Base-by-base conservation (phyloP, 176 grass and related monocot species). In the Carex littledalei region DNA sequence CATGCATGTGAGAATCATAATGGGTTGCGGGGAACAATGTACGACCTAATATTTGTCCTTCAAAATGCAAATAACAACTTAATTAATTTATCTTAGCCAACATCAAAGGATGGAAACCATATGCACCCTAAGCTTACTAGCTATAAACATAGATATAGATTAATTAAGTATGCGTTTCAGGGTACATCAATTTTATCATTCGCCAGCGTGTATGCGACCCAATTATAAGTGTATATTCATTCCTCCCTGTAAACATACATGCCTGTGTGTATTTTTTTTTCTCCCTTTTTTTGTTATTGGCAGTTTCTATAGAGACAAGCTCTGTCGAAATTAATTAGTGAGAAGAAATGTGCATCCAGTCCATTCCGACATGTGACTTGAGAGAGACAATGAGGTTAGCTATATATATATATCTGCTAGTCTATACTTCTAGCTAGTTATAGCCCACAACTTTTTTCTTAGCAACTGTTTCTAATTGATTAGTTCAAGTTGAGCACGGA, bases 1-100 rank as follows among this genome's bases (percentile, higher is more conserved):
- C 45, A 70, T 81, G 74, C 85, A 86, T 86, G 84, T 79, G 85
- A 59, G 73, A 79, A 57, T 60, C 74, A 86, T 86, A 68, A 86
- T 82, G 79, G 77, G 10, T 37, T 34, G 31, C 22, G 60, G 77
- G 77, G 56, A 17, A 63, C 57, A 47, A 4, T 24, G n/a, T 22
- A 64, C 34, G 17, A 43, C 20, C 35, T 41, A 63, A 26, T 81
- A 81, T 65, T 64, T 65, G 15, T 65, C 79, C 31, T 65, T 10
- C 34, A 15, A 63, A 63, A 63, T 37, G 37, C 22, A 79, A 39
- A 39, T 63, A 63, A 79, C 12, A 39, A 39, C 6, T 39, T 47
- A 81, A 81, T 17, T 21, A 43, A 49, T 64, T 49, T 86, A 66
- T 81, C 63, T 45, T 67, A 45, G 41, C 56, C 34, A 81, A 81